Evolutionary conservation across 2,329 filamentous ascomycete species (phyloP).

Genomic region (Proliferodiscus dingleyae): DNA sequence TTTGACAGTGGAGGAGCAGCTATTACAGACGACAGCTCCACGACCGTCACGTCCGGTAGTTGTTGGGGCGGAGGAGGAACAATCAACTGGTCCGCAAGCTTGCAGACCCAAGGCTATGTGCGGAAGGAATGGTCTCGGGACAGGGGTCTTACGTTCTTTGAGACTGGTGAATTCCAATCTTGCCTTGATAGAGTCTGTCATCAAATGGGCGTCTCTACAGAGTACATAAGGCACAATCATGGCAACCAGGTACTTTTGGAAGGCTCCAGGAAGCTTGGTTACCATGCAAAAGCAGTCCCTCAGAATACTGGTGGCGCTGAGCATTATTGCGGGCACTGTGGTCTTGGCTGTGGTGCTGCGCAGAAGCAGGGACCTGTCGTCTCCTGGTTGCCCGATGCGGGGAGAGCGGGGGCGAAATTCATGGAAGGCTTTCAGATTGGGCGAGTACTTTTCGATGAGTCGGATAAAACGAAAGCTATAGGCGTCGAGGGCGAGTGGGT

Average conservation of each 20-base stretch:
- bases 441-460: constrained; percentile 62
- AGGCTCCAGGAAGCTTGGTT: constrained; percentile 69
- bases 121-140: constrained; percentile 73
- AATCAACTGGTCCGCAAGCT: constrained; percentile 57
- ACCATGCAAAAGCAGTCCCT: constrained; percentile 61
- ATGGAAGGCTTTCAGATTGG: constrained; percentile 77
- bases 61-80: constrained; percentile 84
- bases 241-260: constrained; percentile 69
- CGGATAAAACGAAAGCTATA: constrained; percentile 47
- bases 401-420: constrained; percentile 70
- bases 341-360: constrained; percentile 56
- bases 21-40: constrained; percentile 50
- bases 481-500: constrained; percentile 75
- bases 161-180: constrained; percentile 67
- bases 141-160: constrained; percentile 66
- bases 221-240: constrained; percentile 66
- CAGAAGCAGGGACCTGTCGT: constrained; percentile 77
- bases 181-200: constrained; percentile 74
- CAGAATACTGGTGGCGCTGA: constrained; percentile 72
- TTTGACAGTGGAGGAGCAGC: constrained; percentile 63
- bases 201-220: constrained; percentile 68
- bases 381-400: constrained; percentile 75
- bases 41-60: constrained; percentile 61
- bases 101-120: constrained; percentile 68
- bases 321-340: constrained; percentile 69